Conservation (phyloP, 371 early-diverging fungal species). For the Mucor circinelloides region DNA sequence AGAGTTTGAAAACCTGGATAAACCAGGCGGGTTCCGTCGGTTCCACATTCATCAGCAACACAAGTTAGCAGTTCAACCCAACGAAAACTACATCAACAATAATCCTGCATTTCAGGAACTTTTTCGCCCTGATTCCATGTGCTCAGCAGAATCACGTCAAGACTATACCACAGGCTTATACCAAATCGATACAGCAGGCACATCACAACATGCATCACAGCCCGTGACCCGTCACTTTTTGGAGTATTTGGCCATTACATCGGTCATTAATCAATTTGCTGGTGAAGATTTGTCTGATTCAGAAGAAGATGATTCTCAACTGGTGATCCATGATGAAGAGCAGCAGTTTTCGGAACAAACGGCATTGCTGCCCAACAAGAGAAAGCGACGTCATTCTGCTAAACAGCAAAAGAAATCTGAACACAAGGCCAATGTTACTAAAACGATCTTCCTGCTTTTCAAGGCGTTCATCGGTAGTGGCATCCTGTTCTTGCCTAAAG, state of each 20-base stretch:
- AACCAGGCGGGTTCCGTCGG: conserved; percentile 78
- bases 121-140: conserved; percentile 36
- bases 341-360: conserved; percentile 39
- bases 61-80: conserved; percentile 8
- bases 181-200: neutral
- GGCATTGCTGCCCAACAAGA: conserved; percentile 14
- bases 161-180: conserved; percentile 7
- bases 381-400: conserved; percentile 2
- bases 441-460: conserved; percentile 65
- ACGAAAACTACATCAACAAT: neutral
- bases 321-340: conserved; percentile 37
- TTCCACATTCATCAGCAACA: conserved; percentile 62
- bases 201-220: neutral
- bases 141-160: conserved; percentile 17
- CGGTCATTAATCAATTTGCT: conserved; percentile 69
- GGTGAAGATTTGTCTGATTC: conserved; percentile 73
- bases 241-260: conserved; percentile 66
- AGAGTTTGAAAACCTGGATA: conserved; percentile 47
- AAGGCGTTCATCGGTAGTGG: conserved; percentile 84
- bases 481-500: conserved; percentile 78
- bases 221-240: conserved; percentile 60
- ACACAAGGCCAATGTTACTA: conserved; percentile 44
- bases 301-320: conserved; percentile 38
- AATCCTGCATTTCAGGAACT: conserved; percentile 33
- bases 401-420: conserved; percentile 8